A percentile compares a stretch with the other conserved stretches of the same genome.
These are phyloP conservation scores for Kalaharituber pfeilii DNA, from an alignment of 2,329 filamentous ascomycete genomes.

Conservation along the genomic window DNA sequence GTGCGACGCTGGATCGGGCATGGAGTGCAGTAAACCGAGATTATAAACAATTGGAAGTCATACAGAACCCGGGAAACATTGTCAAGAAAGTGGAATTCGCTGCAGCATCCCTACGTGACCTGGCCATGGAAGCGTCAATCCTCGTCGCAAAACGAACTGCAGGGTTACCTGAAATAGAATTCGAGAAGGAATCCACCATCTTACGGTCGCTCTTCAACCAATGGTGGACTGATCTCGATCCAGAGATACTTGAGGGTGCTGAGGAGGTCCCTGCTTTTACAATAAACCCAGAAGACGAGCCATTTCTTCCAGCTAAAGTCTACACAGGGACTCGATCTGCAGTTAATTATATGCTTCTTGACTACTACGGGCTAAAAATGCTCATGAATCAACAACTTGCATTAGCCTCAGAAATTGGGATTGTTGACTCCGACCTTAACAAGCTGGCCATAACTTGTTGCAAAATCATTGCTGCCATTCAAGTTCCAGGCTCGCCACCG, in stretches of 20 bases:
- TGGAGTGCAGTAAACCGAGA: conserved; percentile 56
- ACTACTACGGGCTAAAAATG: conserved; percentile 60
- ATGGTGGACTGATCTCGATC: conserved; percentile 42
- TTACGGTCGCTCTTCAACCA: conserved; percentile 9
- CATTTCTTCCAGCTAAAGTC: conserved; percentile 51
- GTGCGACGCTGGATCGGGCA: conserved; percentile 52
- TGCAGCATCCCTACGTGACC: conserved; percentile 48
- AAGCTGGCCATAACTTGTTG: conserved; percentile 30
- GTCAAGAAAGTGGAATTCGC: conserved; percentile 49
- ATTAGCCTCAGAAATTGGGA: conserved; percentile 33
- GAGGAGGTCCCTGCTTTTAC: conserved; percentile 9
- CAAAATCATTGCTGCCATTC: conserved; percentile 62
- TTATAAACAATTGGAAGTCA: conserved; percentile 43
- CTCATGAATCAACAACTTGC: conserved; percentile 65
- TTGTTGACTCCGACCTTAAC: not conserved
- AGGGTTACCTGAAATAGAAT: conserved; percentile 49
- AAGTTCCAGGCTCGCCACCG: conserved; percentile 48
- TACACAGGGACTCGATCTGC: conserved; percentile 54
- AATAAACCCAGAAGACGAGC: conserved; percentile 27
- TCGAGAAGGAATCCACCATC: conserved; percentile 27
- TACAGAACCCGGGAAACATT: conserved; percentile 44
- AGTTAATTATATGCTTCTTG: conserved; percentile 55
- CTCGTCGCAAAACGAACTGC: conserved; percentile 50
- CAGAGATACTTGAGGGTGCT: conserved; percentile 24
- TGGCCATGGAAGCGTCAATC: conserved; percentile 64